Percentiles rank a stretch among this genome's conserved stretches.
Evolutionary conservation across 2,329 filamentous ascomycete genomes (phyloP).

Genomic region (Colletotrichum sp.): DNA sequence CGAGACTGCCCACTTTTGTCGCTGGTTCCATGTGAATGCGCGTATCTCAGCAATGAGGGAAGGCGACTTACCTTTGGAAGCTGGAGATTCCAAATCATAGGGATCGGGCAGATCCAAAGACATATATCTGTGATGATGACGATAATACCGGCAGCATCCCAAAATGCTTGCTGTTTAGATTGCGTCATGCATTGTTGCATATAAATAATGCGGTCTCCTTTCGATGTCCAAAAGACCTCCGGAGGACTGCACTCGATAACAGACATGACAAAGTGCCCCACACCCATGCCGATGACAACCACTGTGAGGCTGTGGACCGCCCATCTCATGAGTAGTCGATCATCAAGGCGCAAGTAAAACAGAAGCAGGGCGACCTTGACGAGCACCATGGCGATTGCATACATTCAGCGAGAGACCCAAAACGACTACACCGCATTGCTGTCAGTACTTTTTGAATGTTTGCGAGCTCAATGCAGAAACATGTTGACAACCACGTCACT

Average conservation of each 20-base stretch:
- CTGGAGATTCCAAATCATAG: neutral
- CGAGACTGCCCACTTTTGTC: constrained; percentile 2
- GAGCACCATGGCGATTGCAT: neutral
- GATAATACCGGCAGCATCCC: neutral
- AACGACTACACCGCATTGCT: neutral
- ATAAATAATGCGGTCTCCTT: neutral
- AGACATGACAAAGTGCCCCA: neutral
- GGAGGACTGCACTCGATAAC: neutral
- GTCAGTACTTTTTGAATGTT: neutral
- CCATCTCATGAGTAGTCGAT: constrained; percentile 2
- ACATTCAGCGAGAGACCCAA: neutral
- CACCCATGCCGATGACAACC: neutral
- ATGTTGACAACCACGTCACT: neutral
- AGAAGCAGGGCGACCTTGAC: neutral
- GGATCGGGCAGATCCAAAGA: neutral
- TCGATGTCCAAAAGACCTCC: neutral
- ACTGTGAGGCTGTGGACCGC: neutral
- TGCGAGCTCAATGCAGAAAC: neutral
- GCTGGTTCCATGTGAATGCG: neutral
- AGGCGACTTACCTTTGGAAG: neutral
- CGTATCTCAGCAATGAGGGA: neutral
- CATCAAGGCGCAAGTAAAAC: constrained; percentile 1
- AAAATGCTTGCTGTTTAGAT: neutral
- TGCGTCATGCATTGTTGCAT: neutral
- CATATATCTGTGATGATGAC: constrained; percentile 1